A percentile compares a stretch with the other conserved stretches of the same genome.
Conservation (phyloP, 169 alveolate genomes). For the Cytauxzoon felis region DNA sequence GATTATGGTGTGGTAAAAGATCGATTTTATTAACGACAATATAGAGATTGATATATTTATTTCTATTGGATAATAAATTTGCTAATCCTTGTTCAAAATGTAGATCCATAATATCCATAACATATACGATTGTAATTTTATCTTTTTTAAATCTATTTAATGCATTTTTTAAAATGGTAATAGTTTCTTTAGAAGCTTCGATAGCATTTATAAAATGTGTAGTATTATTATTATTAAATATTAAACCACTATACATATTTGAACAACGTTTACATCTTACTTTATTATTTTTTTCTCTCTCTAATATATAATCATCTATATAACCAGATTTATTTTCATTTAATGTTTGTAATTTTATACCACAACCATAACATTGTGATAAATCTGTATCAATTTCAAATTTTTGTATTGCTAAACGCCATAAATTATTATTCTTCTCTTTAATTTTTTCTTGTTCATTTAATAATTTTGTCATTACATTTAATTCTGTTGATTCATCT, state of each 20-base stretch:
- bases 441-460: neutral
- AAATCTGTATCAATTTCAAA: conserved; percentile 15
- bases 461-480: neutral
- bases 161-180: conserved; percentile 30
- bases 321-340: conserved; percentile 11
- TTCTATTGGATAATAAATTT: conserved; percentile 12
- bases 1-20: conserved; percentile 42
- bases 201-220: conserved; percentile 32
- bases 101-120: conserved; percentile 48
- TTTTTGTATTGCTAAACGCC: conserved; percentile 23
- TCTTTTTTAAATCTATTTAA: conserved; percentile 8
- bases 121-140: conserved; percentile 38
- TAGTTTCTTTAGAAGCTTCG: conserved; percentile 49
- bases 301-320: neutral
- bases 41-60: conserved; percentile 19
- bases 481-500: neutral
- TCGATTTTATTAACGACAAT: conserved; percentile 50
- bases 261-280: conserved; percentile 44
- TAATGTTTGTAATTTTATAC: conserved; percentile 57
- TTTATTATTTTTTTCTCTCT: neutral
- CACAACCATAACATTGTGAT: conserved; percentile 68
- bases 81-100: conserved; percentile 41
- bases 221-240: neutral
- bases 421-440: neutral
- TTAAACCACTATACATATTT: conserved; percentile 29